These are phyloP conservation scores for Fonsecaea multimorphosa DNA, from an alignment of 2,329 filamentous ascomycete species.

Conservation along the genomic window DNA sequence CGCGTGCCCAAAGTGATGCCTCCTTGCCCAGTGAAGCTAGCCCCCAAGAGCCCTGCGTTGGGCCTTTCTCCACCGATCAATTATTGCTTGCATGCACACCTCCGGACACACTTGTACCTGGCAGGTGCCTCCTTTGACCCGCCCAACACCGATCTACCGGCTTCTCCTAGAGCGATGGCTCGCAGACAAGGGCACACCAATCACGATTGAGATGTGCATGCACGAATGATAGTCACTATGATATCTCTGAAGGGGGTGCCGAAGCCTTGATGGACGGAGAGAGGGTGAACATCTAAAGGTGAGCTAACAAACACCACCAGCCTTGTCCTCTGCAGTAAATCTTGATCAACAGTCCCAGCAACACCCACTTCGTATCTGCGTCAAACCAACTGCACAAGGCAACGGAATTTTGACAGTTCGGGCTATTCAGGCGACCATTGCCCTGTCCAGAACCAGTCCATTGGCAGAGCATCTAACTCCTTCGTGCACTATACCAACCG, in stretches of 20 bases:
- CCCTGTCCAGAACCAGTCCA: not conserved
- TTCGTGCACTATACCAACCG: not conserved
- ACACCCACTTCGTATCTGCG: not conserved
- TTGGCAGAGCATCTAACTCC: not conserved
- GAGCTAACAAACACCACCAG: not conserved
- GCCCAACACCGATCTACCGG: not conserved
- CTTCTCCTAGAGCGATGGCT: not conserved
- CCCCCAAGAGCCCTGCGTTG: constrained; percentile 4
- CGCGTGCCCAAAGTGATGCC: constrained; percentile 16
- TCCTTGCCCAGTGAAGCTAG: constrained; percentile 15
- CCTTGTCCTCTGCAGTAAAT: not conserved
- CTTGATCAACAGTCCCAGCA: not conserved
- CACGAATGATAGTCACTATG: not conserved
- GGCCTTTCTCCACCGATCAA: constrained; percentile 11
- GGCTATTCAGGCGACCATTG: not conserved
- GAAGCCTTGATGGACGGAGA: not conserved
- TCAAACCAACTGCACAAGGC: not conserved
- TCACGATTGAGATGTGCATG: not conserved
- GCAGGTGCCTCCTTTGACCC: constrained; percentile 1
- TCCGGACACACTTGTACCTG: constrained; percentile 8
- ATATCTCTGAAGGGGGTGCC: not conserved
- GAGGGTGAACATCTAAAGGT: not conserved
- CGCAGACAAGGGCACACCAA: not conserved
- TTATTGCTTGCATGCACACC: constrained; percentile 13
- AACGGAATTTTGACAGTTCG: not conserved